These are phyloP conservation scores for Phaeotremella skinneri DNA, from an alignment of 768 basidiomycete genomes.

Conservation along the genomic window DNA sequence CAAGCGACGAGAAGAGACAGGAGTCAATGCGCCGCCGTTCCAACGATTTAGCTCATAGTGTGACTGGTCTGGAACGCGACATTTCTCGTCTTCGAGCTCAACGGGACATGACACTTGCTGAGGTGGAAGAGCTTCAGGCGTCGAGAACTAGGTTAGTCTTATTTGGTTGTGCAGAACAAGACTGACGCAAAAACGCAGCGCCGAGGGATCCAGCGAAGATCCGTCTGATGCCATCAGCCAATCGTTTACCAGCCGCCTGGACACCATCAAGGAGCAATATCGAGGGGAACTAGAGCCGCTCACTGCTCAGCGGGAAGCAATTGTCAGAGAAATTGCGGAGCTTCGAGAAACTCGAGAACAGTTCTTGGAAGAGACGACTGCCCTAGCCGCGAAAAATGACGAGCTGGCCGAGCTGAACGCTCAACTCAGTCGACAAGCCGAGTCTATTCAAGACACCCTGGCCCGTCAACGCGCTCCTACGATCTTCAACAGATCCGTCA, in stretches of 20 bases:
- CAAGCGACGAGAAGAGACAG: conserved; percentile 68
- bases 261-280: conserved; percentile 82
- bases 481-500: conserved; percentile 22
- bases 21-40: conserved; percentile 76
- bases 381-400: conserved; percentile 85
- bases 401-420: conserved; percentile 84
- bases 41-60: conserved; percentile 70
- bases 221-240: conserved; percentile 54
- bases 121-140: conserved; percentile 83
- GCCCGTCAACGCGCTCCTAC: conserved; percentile 34
- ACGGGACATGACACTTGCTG: conserved; percentile 85
- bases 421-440: conserved; percentile 76
- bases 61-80: conserved; percentile 77
- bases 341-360: conserved; percentile 80
- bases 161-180: background rate
- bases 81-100: conserved; percentile 83
- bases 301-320: conserved; percentile 71
- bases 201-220: conserved; percentile 18
- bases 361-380: conserved; percentile 86
- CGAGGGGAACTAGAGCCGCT: conserved; percentile 81
- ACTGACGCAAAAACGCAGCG: conserved; percentile 6
- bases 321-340: conserved; percentile 78
- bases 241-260: conserved; percentile 78
- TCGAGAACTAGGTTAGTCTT: conserved; percentile 63
- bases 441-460: conserved; percentile 53